Evolutionary conservation across 2,329 filamentous ascomycete species (phyloP).

Genomic region (Calonectria fujianensis): DNA sequence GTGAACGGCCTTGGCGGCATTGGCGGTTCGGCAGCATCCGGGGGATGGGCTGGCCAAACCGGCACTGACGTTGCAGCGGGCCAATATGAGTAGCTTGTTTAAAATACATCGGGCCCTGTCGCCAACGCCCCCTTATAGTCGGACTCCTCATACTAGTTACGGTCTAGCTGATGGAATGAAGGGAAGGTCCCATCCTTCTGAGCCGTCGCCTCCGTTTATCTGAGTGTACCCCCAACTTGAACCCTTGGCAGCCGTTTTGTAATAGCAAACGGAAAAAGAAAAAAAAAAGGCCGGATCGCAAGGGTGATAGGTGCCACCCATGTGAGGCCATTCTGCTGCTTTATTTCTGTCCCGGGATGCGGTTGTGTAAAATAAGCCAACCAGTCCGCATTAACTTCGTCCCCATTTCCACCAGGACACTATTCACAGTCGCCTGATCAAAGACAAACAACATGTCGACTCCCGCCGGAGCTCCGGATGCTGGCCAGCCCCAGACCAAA

Average conservation of each 20-base stretch:
- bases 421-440: background rate
- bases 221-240: background rate
- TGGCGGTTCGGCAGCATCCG: conserved; percentile 6
- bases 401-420: background rate
- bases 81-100: background rate
- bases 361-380: background rate
- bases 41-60: background rate
- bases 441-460: background rate
- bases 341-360: background rate
- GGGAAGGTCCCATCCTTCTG: background rate
- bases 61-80: background rate
- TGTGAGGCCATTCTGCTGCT: background rate
- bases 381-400: background rate
- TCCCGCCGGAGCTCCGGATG: background rate
- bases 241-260: conserved; percentile 3
- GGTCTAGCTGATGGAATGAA: background rate
- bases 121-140: background rate
- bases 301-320: background rate
- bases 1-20: background rate
- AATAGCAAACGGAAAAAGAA: conserved; percentile 1
- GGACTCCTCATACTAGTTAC: background rate
- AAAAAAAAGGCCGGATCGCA: background rate
- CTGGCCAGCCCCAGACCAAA: conserved; percentile 1
- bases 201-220: background rate
- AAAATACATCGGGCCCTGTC: background rate